Percentiles rank a stretch among this genome's conserved stretches.
Evolutionary conservation across 129 eudicot genomes (phyloP).

Genomic region (Lactuca sativa): DNA sequence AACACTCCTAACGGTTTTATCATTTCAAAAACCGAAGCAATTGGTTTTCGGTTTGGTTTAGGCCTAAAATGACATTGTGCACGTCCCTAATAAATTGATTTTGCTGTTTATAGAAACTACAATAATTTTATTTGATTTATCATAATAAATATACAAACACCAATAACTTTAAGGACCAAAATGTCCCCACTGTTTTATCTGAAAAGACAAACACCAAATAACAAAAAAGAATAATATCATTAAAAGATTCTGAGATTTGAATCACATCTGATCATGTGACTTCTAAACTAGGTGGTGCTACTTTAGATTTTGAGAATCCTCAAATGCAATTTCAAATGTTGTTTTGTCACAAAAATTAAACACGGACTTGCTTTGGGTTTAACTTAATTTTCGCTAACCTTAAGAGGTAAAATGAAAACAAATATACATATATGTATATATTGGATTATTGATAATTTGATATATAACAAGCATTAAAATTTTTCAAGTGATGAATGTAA

Average conservation of each 20-base stretch:
- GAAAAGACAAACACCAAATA: conserved; percentile 21
- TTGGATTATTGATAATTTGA: too few relatives aligned
- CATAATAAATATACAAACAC: background rate
- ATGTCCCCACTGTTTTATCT: conserved; percentile 10
- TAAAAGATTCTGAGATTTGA: conserved; percentile 7
- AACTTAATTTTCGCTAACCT: too few relatives aligned
- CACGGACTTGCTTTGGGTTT: background rate
- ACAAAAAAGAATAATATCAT: background rate
- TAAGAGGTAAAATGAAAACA: too few relatives aligned
- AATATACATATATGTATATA: too few relatives aligned
- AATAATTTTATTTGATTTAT: too few relatives aligned
- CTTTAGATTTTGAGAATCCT: background rate
- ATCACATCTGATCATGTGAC: conserved; percentile 23
- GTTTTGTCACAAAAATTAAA: background rate
- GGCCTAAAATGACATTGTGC: too few relatives aligned
- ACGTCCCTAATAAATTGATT: background rate
- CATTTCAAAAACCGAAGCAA: too few relatives aligned
- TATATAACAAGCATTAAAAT: too few relatives aligned
- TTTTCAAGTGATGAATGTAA: too few relatives aligned
- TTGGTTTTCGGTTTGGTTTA: too few relatives aligned
- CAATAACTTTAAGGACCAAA: background rate
- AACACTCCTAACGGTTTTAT: too few relatives aligned
- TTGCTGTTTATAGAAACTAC: background rate
- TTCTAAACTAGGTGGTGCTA: conserved; percentile 17
- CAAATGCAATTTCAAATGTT: background rate